Evolutionary conservation across 1,284 basidiomycete species (phyloP), one percentile per base, ranked within the genome.

Genomic region (Puccinia hordei): DNA sequence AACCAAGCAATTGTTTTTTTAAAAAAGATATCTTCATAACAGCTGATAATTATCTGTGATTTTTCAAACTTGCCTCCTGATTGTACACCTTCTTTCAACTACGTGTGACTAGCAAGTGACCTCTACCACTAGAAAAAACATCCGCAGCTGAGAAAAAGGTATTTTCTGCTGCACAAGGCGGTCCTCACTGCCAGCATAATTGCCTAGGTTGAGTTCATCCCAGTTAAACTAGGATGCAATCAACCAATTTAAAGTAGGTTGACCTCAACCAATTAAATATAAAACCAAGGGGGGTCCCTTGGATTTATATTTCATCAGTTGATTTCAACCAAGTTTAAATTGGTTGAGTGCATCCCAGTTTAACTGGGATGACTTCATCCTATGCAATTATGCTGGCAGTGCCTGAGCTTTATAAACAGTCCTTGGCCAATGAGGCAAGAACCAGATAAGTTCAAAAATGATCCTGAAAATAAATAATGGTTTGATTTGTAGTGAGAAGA

Each of bases 141-240:
- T 72, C 68, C 5, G 68, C 68, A n/a, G 68, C 68, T 19, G 68
- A 49, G 15, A 46, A 72, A 72, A 72, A 72, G 22, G 46, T 72
- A 49, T 27, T n/a, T 33, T 72, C 68, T 19, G 49, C 46, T 72
- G 69, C 69, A 38, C 69, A 72, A 27, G 69, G 53, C 0, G n/a
- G 33, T 13, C 35, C 69, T 13, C 24, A n/a, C n/a, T n/a, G n/a
- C n/a, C n/a, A n/a, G n/a, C n/a, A n/a, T n/a, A n/a, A n/a, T n/a
- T n/a, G n/a, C n/a, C n/a, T n/a, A n/a, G n/a, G n/a, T n/a, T n/a
- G n/a, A n/a, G n/a, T n/a, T n/a, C n/a, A n/a, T n/a, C n/a, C n/a
- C n/a, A n/a, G n/a, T n/a, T n/a, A n/a, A n/a, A n/a, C n/a, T n/a
- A n/a, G n/a, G n/a, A n/a, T n/a, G n/a, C n/a, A n/a, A n/a, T n/a